Evolutionary conservation across 345 rosid genomes (phyloP).

Genomic region (Camelina laxa): DNA sequence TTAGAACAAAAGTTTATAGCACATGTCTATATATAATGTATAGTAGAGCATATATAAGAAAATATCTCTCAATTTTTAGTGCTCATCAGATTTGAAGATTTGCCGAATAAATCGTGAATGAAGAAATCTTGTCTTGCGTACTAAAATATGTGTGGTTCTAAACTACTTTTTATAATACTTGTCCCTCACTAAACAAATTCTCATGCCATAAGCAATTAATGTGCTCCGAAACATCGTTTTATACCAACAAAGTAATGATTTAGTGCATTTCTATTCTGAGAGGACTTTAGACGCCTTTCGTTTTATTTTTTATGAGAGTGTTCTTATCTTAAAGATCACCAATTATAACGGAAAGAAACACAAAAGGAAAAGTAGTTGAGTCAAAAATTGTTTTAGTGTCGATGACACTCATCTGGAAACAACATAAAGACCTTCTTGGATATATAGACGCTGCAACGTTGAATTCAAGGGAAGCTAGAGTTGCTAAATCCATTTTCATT

Average conservation of each 20-base stretch:
- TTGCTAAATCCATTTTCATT: not conserved
- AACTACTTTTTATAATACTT: not conserved
- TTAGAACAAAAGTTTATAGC: not conserved
- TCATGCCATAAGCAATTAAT: slow-evolving; percentile 21
- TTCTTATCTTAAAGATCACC: not conserved
- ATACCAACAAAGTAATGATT: not conserved
- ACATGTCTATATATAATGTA: not conserved
- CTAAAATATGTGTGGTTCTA: not conserved
- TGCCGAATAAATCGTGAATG: slow-evolving; percentile 8
- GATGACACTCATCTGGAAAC: not conserved
- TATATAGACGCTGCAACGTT: not conserved
- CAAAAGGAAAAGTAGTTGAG: not conserved
- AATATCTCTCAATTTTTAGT: not conserved
- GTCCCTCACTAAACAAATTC: slow-evolving; percentile 18
- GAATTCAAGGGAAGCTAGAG: not conserved
- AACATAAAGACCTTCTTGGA: not conserved
- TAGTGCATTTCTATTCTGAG: not conserved
- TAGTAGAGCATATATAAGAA: not conserved
- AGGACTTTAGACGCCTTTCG: not conserved
- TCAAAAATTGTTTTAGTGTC: not conserved
- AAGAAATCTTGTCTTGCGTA: not conserved
- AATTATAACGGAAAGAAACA: not conserved
- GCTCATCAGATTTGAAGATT: not conserved
- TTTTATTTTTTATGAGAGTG: not conserved
- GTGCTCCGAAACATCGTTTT: not conserved